phyloP scores from a whole-genome alignment of 106 monocot genomes.

The Acorus gramineus region DNA sequence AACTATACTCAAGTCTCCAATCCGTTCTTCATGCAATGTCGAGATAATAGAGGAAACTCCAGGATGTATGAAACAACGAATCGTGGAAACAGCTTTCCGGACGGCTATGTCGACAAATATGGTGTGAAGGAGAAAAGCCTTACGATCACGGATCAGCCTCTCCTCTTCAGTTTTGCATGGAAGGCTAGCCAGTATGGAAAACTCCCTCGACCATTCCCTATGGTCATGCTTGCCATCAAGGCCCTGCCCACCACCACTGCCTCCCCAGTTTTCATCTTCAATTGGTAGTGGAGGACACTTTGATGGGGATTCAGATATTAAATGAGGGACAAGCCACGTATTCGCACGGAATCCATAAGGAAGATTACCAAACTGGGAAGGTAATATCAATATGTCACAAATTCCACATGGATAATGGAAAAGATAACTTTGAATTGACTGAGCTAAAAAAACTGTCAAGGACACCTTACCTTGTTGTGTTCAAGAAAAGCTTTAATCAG shows the following conservation, averaged over 20 bases:
- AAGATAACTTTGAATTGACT: too few species aligned
- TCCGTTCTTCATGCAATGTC: conserved; percentile 37
- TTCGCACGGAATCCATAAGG: conserved; percentile 95
- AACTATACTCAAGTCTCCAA: conserved; percentile 57
- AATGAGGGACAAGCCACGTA: conserved; percentile 85
- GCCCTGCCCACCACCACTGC: conserved; percentile 60
- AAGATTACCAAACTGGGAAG: conserved; percentile 88
- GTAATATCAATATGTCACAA: too few species aligned
- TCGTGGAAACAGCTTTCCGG: conserved; percentile 43
- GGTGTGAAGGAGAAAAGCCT: conserved; percentile 79
- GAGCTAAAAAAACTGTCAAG: not conserved
- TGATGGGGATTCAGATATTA: conserved; percentile 37
- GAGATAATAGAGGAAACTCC: conserved; percentile 10
- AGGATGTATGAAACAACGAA: conserved; percentile 27
- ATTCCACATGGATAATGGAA: too few species aligned
- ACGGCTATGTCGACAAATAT: conserved; percentile 77
- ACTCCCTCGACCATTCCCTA: conserved; percentile 72
- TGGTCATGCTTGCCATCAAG: conserved; percentile 38
- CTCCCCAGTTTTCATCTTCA: conserved; percentile 85
- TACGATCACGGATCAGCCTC: conserved; percentile 67
- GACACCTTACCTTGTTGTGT: conserved; percentile 70
- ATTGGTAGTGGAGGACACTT: conserved; percentile 40
- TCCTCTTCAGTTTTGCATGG: conserved; percentile 90
- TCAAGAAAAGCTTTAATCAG: conserved; percentile 94
- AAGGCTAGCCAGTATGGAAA: conserved; percentile 46